These are phyloP conservation scores for Viridothelium virens DNA, from an alignment of 495 filamentous ascomycete species.

Conservation along the genomic window DNA sequence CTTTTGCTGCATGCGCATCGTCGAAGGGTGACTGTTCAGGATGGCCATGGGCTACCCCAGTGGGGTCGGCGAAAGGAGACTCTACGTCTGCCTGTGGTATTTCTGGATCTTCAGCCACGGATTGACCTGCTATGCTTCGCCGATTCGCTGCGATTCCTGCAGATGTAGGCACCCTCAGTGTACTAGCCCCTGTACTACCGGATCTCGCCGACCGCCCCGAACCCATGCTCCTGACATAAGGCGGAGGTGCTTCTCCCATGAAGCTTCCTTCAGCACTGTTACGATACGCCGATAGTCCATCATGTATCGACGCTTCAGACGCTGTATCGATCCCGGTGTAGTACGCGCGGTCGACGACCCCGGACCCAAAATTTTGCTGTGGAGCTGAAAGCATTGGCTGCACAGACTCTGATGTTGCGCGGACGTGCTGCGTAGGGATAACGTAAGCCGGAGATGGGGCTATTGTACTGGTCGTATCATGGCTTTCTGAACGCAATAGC, in stretches of 20 bases:
- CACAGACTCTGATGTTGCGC: background rate
- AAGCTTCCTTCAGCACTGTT: background rate
- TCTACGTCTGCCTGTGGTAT: background rate
- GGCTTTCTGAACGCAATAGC: slow-evolving; percentile 1
- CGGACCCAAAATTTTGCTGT: background rate
- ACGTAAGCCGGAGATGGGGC: background rate
- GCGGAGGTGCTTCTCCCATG: slow-evolving; percentile 6
- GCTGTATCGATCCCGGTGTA: slow-evolving; percentile 6
- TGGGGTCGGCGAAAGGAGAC: background rate
- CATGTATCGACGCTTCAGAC: background rate
- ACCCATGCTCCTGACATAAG: background rate
- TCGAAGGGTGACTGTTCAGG: background rate
- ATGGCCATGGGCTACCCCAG: background rate
- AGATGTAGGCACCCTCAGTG: background rate
- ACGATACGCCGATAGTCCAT: background rate
- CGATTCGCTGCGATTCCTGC: background rate
- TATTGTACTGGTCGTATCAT: background rate
- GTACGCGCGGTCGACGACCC: slow-evolving; percentile 3
- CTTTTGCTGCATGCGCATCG: background rate
- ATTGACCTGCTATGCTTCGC: background rate
- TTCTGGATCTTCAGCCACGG: background rate
- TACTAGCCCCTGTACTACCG: background rate
- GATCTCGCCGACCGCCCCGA: background rate
- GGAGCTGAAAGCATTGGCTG: slow-evolving; percentile 2
- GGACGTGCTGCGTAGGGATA: background rate